Evolutionary conservation across 306 rosid species (phyloP), one percentile per base, ranked within the genome.

Genomic region (Biancaea sappan): DNA sequence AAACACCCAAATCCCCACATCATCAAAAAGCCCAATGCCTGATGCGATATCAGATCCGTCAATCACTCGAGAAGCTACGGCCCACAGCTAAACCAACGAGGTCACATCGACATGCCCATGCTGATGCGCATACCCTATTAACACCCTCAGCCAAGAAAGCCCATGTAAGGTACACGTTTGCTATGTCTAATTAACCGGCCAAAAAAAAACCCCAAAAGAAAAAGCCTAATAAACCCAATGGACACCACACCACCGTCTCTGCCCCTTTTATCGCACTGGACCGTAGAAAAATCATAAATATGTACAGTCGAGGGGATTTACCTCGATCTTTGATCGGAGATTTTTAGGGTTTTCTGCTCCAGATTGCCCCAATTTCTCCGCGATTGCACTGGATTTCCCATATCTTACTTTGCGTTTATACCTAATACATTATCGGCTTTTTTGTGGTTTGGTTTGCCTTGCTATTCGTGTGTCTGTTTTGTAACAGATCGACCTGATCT

Each of bases 281-380:
- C 51, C 46, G 2, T n/a, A 34, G 46, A 34, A 7, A 32, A 29
- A 31, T 24, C n/a, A 41, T 58, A 29, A 13, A 32, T 32, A 12
- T 46, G 19, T 53, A 37, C 69, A 47, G 64, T 18, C 37, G 4
- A 32, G 62, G 44, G 72, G 64, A 56, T 58, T 78, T 79, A 26
- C 83, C 85, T 77, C 79, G 75, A 61, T 82, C 79, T 44, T 71
- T 25, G 62, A 88, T 83, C 73, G 35, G 50, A 73, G 61, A 82
- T 72, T 77, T 82, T 84, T 88, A 90, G 98, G 94, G 92, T 87
- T 86, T 63, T 84, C 82, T 62, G 72, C 47, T 59, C 66, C 77
- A 76, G 62, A 79, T 77, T 62, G 66, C 76, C 69, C 46, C 59
- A 62, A 11, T 10, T 74, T 72, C 62, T 26, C 44, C 72, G 8